A percentile compares a stretch with the other conserved stretches of the same genome.
Evolutionary conservation across 345 rosid species (phyloP).

Genomic region (Mangifera indica): DNA sequence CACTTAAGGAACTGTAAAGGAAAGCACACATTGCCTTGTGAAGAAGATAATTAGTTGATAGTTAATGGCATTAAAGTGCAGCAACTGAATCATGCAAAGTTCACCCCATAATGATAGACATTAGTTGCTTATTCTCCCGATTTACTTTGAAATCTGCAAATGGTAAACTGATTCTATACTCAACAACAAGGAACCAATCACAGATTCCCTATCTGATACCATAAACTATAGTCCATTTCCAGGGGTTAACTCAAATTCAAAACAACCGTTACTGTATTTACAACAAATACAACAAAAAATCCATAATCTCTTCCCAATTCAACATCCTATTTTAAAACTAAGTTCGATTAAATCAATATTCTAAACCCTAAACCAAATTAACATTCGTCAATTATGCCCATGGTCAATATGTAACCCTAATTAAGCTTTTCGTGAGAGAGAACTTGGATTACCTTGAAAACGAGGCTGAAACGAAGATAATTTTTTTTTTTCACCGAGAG

Average conservation of each 20-base stretch:
- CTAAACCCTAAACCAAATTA: not conserved
- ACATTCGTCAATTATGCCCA: not conserved
- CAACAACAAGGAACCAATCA: not conserved
- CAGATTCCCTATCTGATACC: not conserved
- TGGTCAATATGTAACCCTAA: not conserved
- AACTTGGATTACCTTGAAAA: not conserved
- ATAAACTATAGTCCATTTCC: not conserved
- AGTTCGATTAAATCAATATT: not conserved
- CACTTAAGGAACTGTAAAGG: not conserved
- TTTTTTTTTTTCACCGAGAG: not conserved
- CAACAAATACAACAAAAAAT: not conserved
- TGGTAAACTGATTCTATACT: not conserved
- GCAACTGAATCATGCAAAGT: not conserved
- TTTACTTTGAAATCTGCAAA: not conserved
- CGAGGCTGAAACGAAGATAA: not conserved
- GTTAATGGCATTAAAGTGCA: not conserved
- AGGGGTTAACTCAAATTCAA: constrained; percentile 3
- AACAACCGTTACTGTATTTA: not conserved
- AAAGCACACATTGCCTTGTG: not conserved
- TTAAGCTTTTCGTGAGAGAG: not conserved
- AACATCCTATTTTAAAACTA: not conserved
- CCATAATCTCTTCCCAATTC: not conserved
- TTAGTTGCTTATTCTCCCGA: not conserved
- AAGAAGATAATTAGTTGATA: not conserved
- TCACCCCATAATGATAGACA: not conserved